A percentile compares a stretch with the other conserved stretches of the same genome.
These are phyloP conservation scores for Cercospora sp. DNA, from an alignment of 2,329 filamentous ascomycete genomes.

Conservation along the genomic window DNA sequence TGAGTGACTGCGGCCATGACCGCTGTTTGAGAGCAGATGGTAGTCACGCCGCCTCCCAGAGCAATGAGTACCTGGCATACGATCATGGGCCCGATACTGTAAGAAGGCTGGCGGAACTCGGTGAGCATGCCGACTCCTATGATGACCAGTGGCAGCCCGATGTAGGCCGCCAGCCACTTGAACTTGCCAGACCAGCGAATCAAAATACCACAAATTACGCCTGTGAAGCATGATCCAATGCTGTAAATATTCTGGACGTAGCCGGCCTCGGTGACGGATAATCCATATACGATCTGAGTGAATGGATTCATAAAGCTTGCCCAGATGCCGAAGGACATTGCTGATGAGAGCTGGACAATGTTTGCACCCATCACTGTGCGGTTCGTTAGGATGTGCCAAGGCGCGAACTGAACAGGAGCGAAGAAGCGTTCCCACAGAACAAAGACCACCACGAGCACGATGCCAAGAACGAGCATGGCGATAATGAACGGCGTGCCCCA, in stretches of 20 bases:
- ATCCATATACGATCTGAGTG: conserved; percentile 43
- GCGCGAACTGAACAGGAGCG: conserved; percentile 45
- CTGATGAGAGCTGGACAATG: conserved; percentile 45
- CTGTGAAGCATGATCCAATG: conserved; percentile 36
- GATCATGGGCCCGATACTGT: conserved; percentile 41
- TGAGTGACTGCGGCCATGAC: conserved; percentile 40
- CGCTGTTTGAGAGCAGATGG: conserved; percentile 40
- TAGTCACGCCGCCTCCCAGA: conserved; percentile 33
- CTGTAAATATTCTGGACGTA: conserved; percentile 46
- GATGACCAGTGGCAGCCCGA: conserved; percentile 36
- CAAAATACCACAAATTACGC: conserved; percentile 33
- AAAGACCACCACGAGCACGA: conserved; percentile 43
- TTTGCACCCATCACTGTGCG: conserved; percentile 57
- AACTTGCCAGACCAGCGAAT: conserved; percentile 40
- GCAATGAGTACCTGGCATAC: conserved; percentile 49
- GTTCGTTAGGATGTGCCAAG: conserved; percentile 51
- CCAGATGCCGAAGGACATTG: conserved; percentile 40
- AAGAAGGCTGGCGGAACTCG: conserved; percentile 39
- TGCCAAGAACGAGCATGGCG: conserved; percentile 44
- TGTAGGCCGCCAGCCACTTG: conserved; percentile 33
- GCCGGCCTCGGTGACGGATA: conserved; percentile 36
- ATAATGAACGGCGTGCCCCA: conserved; percentile 45
- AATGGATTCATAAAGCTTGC: conserved; percentile 46
- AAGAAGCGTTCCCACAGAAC: conserved; percentile 44
- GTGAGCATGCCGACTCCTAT: conserved; percentile 37